Evolutionary conservation across 228 moss, liverwort and hornwort species (phyloP).

Genomic region (Sphagnum magellanicum): DNA sequence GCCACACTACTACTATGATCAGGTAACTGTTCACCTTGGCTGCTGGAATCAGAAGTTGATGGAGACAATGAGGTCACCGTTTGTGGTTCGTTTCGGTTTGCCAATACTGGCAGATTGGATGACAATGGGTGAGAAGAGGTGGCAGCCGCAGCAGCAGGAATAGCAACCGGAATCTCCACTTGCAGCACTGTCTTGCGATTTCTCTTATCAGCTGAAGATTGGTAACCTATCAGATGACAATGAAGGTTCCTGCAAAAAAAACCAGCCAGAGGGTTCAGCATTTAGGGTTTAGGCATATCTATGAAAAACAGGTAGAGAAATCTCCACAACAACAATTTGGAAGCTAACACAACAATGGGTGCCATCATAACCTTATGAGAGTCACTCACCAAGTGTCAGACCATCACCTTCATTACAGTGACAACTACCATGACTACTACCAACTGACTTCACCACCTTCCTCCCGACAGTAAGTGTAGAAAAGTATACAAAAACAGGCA

Average conservation of each 20-base stretch:
- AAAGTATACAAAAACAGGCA: no score
- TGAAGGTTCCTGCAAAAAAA: constrained; percentile 38
- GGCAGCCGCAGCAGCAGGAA: constrained; percentile 8
- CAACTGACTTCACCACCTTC: not conserved
- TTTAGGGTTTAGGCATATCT: no score
- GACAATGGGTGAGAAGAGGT: not conserved
- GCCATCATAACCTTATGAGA: no score
- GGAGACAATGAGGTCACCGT: constrained; percentile 4
- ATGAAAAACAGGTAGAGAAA: no score
- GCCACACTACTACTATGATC: not conserved
- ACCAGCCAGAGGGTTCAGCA: not conserved
- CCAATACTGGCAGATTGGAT: no score
- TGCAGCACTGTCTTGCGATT: not conserved
- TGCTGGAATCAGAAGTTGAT: constrained; percentile 8
- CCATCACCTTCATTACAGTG: no score
- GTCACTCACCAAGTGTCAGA: no score
- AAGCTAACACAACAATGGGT: no score
- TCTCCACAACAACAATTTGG: no score
- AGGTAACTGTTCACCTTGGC: not conserved
- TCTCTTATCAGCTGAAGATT: constrained; percentile 3
- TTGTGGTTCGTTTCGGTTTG: no score
- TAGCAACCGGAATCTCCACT: constrained; percentile 3
- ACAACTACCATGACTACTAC: no score
- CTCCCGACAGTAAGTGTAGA: not conserved
- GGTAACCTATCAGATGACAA: constrained; percentile 56